Percentiles rank a stretch among this genome's conserved stretches.
phyloP scores from a whole-genome alignment of 176 grass and related monocot genomes.

The Cenchrus americanus region DNA sequence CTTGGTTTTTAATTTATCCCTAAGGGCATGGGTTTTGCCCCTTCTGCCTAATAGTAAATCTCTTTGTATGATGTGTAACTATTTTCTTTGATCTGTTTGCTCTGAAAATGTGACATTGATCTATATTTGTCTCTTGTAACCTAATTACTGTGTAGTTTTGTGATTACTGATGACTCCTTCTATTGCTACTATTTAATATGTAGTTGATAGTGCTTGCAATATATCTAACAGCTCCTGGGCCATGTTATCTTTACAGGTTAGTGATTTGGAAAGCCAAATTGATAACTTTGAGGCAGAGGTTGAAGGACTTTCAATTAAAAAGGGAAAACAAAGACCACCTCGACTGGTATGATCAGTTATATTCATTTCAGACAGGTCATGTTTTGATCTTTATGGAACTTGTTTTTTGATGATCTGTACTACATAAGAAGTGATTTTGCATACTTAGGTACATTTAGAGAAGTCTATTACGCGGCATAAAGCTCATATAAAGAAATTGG shows the following conservation, averaged over 20 bases:
- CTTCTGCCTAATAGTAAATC: not conserved
- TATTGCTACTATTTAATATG: not conserved
- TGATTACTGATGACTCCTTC: constrained; percentile 41
- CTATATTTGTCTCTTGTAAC: constrained; percentile 24
- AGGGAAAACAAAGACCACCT: constrained; percentile 88
- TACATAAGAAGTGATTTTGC: constrained; percentile 39
- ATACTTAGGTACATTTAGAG: constrained; percentile 89
- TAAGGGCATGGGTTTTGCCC: not conserved
- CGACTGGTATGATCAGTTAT: constrained; percentile 68
- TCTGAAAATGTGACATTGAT: constrained; percentile 12
- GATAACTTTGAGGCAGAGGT: constrained; percentile 97
- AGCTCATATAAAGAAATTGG: constrained; percentile 97
- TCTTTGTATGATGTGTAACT: not conserved
- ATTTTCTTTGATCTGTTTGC: constrained; percentile 37
- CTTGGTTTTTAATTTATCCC: constrained; percentile 3
- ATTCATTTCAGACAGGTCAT: constrained; percentile 33
- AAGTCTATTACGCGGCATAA: constrained; percentile 90
- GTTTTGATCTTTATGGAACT: constrained; percentile 27
- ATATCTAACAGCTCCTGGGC: constrained; percentile 15
- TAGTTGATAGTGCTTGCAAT: not conserved
- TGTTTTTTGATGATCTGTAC: constrained; percentile 23
- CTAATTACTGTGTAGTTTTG: constrained; percentile 13
- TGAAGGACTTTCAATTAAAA: constrained; percentile 98
- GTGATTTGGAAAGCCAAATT: constrained; percentile 94
- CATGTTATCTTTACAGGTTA: constrained; percentile 61